These are phyloP conservation scores for Cladophialophora carrionii DNA, from an alignment of 2,329 filamentous ascomycete genomes.

Conservation along the genomic window DNA sequence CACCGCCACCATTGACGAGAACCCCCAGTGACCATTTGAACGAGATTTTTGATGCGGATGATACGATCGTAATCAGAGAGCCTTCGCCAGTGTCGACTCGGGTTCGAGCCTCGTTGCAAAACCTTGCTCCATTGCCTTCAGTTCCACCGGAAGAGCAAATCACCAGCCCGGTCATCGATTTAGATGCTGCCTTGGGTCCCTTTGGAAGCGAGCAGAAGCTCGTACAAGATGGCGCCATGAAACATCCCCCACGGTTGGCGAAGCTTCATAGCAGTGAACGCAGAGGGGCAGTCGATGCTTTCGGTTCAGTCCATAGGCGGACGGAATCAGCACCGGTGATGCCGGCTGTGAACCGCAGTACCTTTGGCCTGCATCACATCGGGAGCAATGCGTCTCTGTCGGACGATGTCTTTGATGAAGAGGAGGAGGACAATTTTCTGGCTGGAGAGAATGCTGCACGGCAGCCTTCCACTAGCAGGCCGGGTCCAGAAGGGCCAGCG, in stretches of 20 bases:
- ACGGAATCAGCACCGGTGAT: slow-evolving; percentile 55
- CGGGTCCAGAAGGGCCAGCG: not conserved
- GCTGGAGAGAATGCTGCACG: slow-evolving; percentile 39
- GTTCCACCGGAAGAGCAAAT: slow-evolving; percentile 61
- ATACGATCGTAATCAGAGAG: slow-evolving; percentile 53
- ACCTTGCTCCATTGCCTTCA: slow-evolving; percentile 2
- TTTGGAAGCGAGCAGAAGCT: slow-evolving; percentile 71
- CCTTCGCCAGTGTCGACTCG: slow-evolving; percentile 39
- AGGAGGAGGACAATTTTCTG: slow-evolving; percentile 55
- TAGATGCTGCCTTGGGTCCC: slow-evolving; percentile 89
- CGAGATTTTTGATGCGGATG: slow-evolving; percentile 56
- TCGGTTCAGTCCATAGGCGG: slow-evolving; percentile 47
- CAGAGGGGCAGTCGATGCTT: slow-evolving; percentile 45
- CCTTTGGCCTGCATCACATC: slow-evolving; percentile 46
- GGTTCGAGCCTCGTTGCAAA: slow-evolving; percentile 20
- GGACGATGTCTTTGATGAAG: slow-evolving; percentile 55
- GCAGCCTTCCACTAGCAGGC: slow-evolving; percentile 18
- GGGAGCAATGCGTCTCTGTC: slow-evolving; percentile 46
- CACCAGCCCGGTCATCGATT: slow-evolving; percentile 81
- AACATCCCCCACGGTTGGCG: slow-evolving; percentile 45
- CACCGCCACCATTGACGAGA: slow-evolving; percentile 50
- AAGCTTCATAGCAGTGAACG: slow-evolving; percentile 57
- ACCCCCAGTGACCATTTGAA: slow-evolving; percentile 47
- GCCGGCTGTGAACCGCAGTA: slow-evolving; percentile 52
- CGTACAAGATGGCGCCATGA: slow-evolving; percentile 39